Base-by-base conservation (phyloP, 1,139 yeast species). In the Chernovozyma sophiae-reginae region DNA sequence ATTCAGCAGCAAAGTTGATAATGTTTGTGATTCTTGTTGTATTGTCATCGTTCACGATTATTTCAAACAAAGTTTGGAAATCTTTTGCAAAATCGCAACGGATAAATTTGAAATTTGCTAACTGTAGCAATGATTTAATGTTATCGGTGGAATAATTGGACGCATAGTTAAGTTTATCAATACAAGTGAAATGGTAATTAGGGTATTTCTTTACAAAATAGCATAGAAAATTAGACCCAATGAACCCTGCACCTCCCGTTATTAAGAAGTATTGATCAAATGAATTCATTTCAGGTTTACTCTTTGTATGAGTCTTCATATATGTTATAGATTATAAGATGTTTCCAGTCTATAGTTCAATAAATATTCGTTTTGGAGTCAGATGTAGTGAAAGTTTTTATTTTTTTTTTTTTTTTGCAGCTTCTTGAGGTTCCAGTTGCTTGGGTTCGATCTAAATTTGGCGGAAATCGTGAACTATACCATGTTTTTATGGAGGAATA, bases 231-330 rank as follows among this genome's bases (percentile, higher is more conserved):
- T 77, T 68, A 1, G 77, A 70, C 1, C 81, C 81, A 12, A 77
- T 72, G 46, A 77, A 77, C 2, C 83, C 83, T 5, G 79, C 78
- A 2, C 81, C 82, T 2, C 83, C 82, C 3, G 81, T 68, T 2
- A 77, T 71, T 18, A 77, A 54, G 15, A 75, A 58, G 38, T 51
- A 43, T 25, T 53, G 51, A 3, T 44, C 49, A 37, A 38, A 53
- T 14, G 10, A 28, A 13, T 26, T 13, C 29, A 26, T 26, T 26
- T 6, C 10, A 20, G 10, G 23, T 20, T 20, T 20, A 20, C 23
- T 7, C 23, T 20, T 20, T 20, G 6, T 20, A 7, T 20, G 23
- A 20, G 23, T 10, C 10, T 20, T 20, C n/a, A n/a, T n/a, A n/a
- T n/a, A n/a, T n/a, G n/a, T n/a, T n/a, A n/a, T n/a, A n/a, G n/a